Percentiles rank a stretch among this genome's conserved stretches.
These are phyloP conservation scores for Protomyces pachydermus DNA, from an alignment of 1,139 yeast genomes.

Conservation along the genomic window DNA sequence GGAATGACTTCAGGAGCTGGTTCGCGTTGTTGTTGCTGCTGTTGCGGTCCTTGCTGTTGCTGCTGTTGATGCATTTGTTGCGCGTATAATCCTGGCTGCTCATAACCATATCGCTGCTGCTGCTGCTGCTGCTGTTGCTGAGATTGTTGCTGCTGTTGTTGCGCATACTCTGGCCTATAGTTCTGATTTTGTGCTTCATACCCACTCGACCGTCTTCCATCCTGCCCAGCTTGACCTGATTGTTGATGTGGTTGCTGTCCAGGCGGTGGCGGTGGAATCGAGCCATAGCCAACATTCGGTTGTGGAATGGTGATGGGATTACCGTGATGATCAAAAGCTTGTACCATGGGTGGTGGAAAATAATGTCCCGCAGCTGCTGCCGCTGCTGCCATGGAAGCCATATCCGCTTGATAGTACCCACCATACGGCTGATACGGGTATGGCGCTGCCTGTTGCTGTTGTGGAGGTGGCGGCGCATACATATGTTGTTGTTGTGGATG, in stretches of 20 bases:
- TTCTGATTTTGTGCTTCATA: neutral
- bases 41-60: slow-evolving; percentile 8
- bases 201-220: neutral
- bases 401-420: neutral
- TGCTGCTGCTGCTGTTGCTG: slow-evolving; percentile 8
- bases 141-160: slow-evolving; percentile 2
- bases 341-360: neutral
- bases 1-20: neutral
- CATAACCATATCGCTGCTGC: slow-evolving; percentile 1
- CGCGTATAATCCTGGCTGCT: neutral
- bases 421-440: neutral
- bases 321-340: neutral
- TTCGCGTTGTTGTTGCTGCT: slow-evolving; percentile 5
- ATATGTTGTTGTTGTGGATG: neutral
- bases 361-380: neutral
- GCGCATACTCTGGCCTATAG: neutral
- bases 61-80: neutral
- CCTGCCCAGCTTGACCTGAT: neutral
- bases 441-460: slow-evolving; percentile 2
- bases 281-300: neutral
- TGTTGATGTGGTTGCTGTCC: neutral
- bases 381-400: neutral
- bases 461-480: slow-evolving; percentile 5
- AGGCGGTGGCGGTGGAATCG: neutral
- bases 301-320: neutral